Conservation (phyloP, 1,284 basidiomycete genomes). For the Melampsora occidentalis region DNA sequence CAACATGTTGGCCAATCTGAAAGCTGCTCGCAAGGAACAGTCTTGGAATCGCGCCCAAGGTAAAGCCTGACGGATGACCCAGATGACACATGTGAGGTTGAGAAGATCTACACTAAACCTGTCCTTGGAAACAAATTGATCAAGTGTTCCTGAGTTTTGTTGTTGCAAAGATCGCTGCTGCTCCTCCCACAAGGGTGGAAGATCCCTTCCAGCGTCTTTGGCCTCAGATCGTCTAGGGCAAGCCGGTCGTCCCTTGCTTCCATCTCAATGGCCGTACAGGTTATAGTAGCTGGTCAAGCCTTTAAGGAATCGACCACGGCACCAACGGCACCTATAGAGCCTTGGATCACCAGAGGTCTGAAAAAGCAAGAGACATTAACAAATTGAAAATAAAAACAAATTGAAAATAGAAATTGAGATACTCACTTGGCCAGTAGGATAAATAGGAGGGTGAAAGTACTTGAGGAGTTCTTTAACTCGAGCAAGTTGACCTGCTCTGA, state of each 20-base stretch:
- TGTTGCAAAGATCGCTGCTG: not conserved
- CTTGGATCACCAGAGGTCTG: not conserved
- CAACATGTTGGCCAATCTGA: not conserved
- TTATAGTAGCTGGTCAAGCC: too few relatives aligned
- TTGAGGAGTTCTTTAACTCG: not conserved
- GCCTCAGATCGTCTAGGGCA: not conserved
- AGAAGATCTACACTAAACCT: not conserved
- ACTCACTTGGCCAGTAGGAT: not conserved
- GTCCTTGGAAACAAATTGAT: not conserved
- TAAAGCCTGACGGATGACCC: too few relatives aligned
- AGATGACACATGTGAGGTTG: too few relatives aligned
- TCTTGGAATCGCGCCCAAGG: not conserved
- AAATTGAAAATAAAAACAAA: not conserved
- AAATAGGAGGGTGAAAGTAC: not conserved
- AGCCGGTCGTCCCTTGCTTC: not conserved
- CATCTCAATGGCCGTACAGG: too few relatives aligned
- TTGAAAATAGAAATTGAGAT: slow-evolving; percentile 5
- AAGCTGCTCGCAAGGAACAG: not conserved
- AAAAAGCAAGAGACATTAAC: not conserved
- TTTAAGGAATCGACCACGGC: too few relatives aligned
- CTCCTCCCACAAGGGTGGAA: not conserved
- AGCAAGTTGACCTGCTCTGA: too few relatives aligned
- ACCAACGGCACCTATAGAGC: too few relatives aligned
- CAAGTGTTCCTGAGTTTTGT: not conserved
- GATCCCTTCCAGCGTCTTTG: not conserved